phyloP scores from a whole-genome alignment of 345 rosid genomes.

The Clausena lansium region DNA sequence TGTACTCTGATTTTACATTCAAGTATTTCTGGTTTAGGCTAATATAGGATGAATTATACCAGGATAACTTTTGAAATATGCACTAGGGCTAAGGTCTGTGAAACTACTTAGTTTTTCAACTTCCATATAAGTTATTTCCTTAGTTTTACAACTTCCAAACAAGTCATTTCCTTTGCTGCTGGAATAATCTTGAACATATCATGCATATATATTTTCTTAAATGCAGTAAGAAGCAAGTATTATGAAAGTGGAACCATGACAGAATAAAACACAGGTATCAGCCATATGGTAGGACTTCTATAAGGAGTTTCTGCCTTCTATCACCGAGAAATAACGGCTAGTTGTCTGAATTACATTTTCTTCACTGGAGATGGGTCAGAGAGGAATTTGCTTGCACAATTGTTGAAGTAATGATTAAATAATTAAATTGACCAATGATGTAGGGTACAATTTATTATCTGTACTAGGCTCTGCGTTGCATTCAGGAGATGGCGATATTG shows the following conservation, averaged over 20 bases:
- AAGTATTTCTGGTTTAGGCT: background rate
- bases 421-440: background rate
- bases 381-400: background rate
- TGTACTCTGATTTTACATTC: constrained; percentile 3
- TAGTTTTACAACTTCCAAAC: background rate
- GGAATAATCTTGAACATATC: background rate
- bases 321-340: background rate
- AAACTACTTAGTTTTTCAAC: background rate
- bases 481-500: background rate
- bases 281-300: background rate
- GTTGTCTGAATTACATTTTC: background rate
- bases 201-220: background rate
- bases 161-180: constrained; percentile 1
- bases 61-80: background rate
- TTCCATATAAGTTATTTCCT: background rate
- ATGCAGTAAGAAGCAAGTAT: background rate
- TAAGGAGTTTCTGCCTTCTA: constrained; percentile 4
- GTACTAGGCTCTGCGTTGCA: background rate
- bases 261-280: background rate
- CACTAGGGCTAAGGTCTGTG: background rate
- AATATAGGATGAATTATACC: background rate
- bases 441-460: constrained; percentile 3
- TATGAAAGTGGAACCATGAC: background rate
- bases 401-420: background rate
- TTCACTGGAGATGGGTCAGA: background rate